Percentiles rank a stretch among this genome's conserved stretches.
Evolutionary conservation across 2,329 filamentous ascomycete species (phyloP).

Genomic region (Paracoccidioides lutzii): DNA sequence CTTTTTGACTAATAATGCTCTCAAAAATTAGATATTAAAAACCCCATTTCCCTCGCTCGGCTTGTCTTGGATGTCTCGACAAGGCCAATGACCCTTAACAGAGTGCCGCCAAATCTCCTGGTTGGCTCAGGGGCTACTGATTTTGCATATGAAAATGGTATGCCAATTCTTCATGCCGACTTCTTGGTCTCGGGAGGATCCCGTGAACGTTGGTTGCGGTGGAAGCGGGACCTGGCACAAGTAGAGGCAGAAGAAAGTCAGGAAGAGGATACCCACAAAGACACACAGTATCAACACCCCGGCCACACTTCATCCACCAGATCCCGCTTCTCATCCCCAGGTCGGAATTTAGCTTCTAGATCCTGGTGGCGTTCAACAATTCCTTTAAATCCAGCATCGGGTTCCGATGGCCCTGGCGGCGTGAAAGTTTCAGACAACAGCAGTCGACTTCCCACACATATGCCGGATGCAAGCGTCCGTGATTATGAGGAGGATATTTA

Average conservation of each 20-base stretch:
- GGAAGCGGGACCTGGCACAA: conserved; percentile 55
- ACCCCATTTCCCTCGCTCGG: conserved; percentile 79
- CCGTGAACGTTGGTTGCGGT: conserved; percentile 63
- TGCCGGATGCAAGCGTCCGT: neutral
- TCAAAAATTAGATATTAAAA: conserved; percentile 60
- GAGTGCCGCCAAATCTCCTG: conserved; percentile 85
- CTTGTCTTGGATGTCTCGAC: conserved; percentile 66
- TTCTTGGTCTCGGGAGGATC: conserved; percentile 68
- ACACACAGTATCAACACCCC: conserved; percentile 3
- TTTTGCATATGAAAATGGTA: conserved; percentile 71
- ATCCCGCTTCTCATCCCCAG: neutral
- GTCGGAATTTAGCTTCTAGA: neutral
- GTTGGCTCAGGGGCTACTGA: conserved; percentile 72
- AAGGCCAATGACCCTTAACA: conserved; percentile 63
- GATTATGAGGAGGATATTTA: neutral
- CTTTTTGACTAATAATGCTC: conserved; percentile 6
- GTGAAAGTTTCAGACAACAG: neutral
- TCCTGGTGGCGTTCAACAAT: neutral
- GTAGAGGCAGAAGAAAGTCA: conserved; percentile 17
- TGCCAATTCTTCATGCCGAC: conserved; percentile 61
- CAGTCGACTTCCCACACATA: neutral
- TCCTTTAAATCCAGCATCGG: neutral
- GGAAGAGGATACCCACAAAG: conserved; percentile 14
- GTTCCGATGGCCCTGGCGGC: neutral
- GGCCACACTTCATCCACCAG: neutral